Evolutionary conservation across 2,329 filamentous ascomycete species (phyloP).

Genomic region (Epichloe sylvatica): DNA sequence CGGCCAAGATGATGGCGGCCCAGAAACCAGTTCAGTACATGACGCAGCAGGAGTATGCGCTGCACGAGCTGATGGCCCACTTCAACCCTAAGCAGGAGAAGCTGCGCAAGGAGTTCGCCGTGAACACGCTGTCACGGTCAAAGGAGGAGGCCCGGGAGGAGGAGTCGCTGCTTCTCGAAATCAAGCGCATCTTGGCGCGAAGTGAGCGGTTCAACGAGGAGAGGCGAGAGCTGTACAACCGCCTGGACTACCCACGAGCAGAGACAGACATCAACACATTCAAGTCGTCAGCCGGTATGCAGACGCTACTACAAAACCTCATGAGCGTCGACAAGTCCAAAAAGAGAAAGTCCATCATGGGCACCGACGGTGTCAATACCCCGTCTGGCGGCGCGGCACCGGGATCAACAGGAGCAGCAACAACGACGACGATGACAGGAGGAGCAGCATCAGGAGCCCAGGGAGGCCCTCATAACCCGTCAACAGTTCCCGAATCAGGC

Average conservation of each 20-base stretch:
- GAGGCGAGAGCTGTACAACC: slow-evolving; percentile 70
- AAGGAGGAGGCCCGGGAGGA: slow-evolving; percentile 87
- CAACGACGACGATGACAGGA: slow-evolving; percentile 10
- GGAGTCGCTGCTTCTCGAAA: slow-evolving; percentile 73
- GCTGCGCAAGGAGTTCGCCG: slow-evolving; percentile 71
- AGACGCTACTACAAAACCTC: slow-evolving; percentile 68
- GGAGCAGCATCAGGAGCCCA: slow-evolving; percentile 8
- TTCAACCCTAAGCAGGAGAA: slow-evolving; percentile 73
- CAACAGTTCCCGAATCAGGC: slow-evolving; percentile 20
- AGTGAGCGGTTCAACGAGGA: slow-evolving; percentile 80
- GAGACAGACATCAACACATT: slow-evolving; percentile 62
- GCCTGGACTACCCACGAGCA: slow-evolving; percentile 66
- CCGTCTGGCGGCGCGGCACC: background rate
- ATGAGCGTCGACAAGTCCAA: slow-evolving; percentile 75
- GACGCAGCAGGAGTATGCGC: slow-evolving; percentile 68
- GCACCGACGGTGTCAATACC: slow-evolving; percentile 39
- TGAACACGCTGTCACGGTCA: slow-evolving; percentile 62
- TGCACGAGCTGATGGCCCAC: slow-evolving; percentile 73
- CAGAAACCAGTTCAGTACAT: slow-evolving; percentile 74
- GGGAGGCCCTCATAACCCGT: slow-evolving; percentile 20
- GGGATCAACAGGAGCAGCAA: slow-evolving; percentile 13
- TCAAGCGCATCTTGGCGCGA: slow-evolving; percentile 80
- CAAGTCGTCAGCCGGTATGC: slow-evolving; percentile 67
- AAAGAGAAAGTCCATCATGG: slow-evolving; percentile 69
- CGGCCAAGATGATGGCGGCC: slow-evolving; percentile 66